Percentiles rank a stretch among this genome's conserved stretches.
These are phyloP conservation scores for Candida takata DNA, from an alignment of 805 yeast species.

Conservation along the genomic window DNA sequence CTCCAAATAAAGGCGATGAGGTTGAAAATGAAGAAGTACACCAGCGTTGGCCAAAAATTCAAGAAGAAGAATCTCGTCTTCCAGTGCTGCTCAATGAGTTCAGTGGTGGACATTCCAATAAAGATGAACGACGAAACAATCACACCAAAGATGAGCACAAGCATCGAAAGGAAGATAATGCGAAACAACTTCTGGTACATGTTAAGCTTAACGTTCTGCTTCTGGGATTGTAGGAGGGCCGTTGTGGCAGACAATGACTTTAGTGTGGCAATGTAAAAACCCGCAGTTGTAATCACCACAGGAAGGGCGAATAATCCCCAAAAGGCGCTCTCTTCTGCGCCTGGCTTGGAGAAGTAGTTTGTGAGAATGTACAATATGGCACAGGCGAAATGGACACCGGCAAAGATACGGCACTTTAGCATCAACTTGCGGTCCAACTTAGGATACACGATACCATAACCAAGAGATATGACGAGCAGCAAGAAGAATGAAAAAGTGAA, in stretches of 20 bases:
- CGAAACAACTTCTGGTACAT: slow-evolving; percentile 78
- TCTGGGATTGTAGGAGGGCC: slow-evolving; percentile 66
- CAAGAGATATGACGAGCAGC: slow-evolving; percentile 76
- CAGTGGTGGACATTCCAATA: slow-evolving; percentile 66
- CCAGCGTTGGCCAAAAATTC: slow-evolving; percentile 93
- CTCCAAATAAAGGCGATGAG: slow-evolving; percentile 91
- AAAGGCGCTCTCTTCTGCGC: slow-evolving; percentile 32
- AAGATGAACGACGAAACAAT: slow-evolving; percentile 62
- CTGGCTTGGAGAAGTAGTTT: slow-evolving; percentile 44
- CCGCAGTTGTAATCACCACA: slow-evolving; percentile 56
- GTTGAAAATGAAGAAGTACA: slow-evolving; percentile 77
- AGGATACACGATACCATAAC: slow-evolving; percentile 91
- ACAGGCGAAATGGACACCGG: slow-evolving; percentile 48
- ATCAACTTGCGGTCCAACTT: slow-evolving; percentile 68
- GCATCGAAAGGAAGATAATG: slow-evolving; percentile 64
- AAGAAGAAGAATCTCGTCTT: slow-evolving; percentile 79
- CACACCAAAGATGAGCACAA: slow-evolving; percentile 65
- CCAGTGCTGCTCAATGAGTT: slow-evolving; percentile 85
- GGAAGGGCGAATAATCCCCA: slow-evolving; percentile 48
- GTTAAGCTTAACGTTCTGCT: slow-evolving; percentile 83
- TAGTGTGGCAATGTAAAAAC: slow-evolving; percentile 70
- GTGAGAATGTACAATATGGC: slow-evolving; percentile 49
- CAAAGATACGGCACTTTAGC: slow-evolving; percentile 60
- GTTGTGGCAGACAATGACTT: slow-evolving; percentile 71
- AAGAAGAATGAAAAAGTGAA: slow-evolving; percentile 85